Evolutionary conservation across 1,284 basidiomycete genomes (phyloP).

Genomic region (Rhodotorula mucilaginosa): DNA sequence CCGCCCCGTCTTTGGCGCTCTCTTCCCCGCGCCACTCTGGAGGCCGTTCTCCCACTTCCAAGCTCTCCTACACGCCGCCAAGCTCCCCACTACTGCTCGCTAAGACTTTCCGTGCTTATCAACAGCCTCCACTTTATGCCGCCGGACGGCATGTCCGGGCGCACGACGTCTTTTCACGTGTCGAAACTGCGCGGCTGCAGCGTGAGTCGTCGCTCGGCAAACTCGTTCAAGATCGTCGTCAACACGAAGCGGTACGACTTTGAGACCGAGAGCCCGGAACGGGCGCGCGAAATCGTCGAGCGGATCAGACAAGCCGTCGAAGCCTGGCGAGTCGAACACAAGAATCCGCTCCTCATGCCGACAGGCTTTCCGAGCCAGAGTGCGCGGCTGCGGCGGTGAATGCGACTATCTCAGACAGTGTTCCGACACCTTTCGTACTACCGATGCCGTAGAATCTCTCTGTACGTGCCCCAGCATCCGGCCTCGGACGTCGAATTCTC

Average conservation of each 20-base stretch:
- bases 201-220: conserved; percentile 73
- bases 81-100: not conserved
- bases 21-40: too few species aligned
- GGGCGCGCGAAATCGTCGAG: conserved; percentile 50
- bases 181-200: conserved; percentile 79
- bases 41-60: not conserved
- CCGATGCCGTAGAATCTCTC: too few species aligned
- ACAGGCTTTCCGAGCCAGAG: not conserved
- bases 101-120: not conserved
- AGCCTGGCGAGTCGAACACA: conserved; percentile 19
- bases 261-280: conserved; percentile 80
- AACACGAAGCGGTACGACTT: conserved; percentile 82
- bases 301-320: conserved; percentile 37
- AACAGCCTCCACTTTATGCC: conserved; percentile 72
- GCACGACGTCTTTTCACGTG: conserved; percentile 86
- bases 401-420: too few species aligned
- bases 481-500: too few species aligned
- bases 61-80: not conserved
- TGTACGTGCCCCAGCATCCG: too few species aligned
- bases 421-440: too few species aligned
- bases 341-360: not conserved
- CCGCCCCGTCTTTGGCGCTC: too few species aligned
- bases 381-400: not conserved
- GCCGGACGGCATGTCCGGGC: conserved; percentile 52
- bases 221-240: conserved; percentile 80